Percentiles rank a stretch among this genome's conserved stretches.
Conservation (phyloP, 108 stramenopile genomes). For the Fistulifera pelliculosa region DNA sequence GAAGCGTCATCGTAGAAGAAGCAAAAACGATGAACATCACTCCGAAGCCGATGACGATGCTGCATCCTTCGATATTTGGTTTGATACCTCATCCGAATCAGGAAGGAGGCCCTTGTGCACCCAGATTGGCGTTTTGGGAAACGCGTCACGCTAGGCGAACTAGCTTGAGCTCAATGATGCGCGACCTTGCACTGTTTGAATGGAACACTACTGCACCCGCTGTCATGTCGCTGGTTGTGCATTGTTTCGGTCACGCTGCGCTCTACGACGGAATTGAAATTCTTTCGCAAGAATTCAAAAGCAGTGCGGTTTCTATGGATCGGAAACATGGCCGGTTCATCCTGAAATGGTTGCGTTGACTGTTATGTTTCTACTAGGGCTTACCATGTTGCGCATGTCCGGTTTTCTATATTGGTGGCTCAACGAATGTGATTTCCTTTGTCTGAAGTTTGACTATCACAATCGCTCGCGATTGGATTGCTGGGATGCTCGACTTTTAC, state of each 20-base stretch:
- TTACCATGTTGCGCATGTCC: conserved; percentile 1
- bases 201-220: neutral
- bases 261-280: neutral
- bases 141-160: no score
- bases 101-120: no score
- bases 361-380: neutral
- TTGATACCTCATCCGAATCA: no score
- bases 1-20: no score
- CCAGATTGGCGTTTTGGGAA: no score
- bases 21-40: no score
- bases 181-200: neutral
- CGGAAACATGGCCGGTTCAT: no score
- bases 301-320: no score
- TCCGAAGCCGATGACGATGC: no score
- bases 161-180: neutral
- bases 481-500: no score
- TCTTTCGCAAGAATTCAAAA: no score
- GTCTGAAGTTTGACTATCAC: conserved; percentile 3
- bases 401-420: neutral
- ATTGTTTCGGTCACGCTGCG: neutral
- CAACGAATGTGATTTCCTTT: neutral
- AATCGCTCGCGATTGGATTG: neutral
- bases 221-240: neutral
- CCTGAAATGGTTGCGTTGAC: neutral
- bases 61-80: no score